Conservation (phyloP, 495 filamentous ascomycete genomes). For the Aspergillus sclerotioniger region DNA sequence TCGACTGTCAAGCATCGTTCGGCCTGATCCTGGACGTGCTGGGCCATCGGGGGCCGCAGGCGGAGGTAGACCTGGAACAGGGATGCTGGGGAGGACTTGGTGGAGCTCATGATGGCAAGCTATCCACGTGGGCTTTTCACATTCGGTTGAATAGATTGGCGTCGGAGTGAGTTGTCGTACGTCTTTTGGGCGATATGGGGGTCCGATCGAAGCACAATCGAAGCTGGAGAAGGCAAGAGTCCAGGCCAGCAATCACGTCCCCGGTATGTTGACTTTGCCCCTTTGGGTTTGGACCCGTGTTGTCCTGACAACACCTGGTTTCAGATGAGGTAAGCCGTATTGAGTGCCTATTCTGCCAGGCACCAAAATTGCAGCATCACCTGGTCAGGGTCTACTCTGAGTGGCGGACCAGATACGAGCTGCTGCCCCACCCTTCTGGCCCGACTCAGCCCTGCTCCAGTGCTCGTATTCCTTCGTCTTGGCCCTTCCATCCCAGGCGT, state of each 20-base stretch:
- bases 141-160: background rate
- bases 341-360: constrained; percentile 14
- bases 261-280: constrained; percentile 14
- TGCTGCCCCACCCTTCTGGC: too few relatives aligned
- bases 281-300: constrained; percentile 11
- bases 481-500: background rate
- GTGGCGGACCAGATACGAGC: too few relatives aligned
- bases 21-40: constrained; percentile 33
- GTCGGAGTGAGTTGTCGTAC: background rate
- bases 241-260: background rate
- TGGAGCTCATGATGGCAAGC: constrained; percentile 32
- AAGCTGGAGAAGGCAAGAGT: background rate
- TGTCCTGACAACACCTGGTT: constrained; percentile 19
- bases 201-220: background rate
- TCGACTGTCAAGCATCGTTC: constrained; percentile 84
- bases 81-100: constrained; percentile 51
- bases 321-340: constrained; percentile 2
- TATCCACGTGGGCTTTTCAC: constrained; percentile 5
- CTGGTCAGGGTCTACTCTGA: background rate
- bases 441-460: constrained; percentile 18
- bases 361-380: background rate
- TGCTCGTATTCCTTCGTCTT: constrained; percentile 18
- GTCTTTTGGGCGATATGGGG: background rate
- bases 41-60: constrained; percentile 66
- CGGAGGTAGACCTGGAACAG: constrained; percentile 94